Evolutionary conservation across 225 moss, liverwort and hornwort genomes (phyloP), one percentile per base, ranked within the genome.

Genomic region (Polytrichum formosum): DNA sequence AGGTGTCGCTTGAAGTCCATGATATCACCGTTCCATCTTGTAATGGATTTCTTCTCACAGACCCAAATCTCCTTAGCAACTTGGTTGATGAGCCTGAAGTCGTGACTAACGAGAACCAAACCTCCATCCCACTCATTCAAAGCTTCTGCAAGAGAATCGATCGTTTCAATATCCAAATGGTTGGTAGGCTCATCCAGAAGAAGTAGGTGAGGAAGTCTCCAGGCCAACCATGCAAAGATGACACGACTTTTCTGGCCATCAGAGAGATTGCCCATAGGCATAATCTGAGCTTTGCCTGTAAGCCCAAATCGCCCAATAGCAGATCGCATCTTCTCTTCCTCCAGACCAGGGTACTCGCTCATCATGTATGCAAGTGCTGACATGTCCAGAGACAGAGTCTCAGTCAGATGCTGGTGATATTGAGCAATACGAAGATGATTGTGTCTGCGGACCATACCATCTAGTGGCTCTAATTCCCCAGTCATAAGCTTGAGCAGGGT

Each of bases 291-390:
- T 67, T 94, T 94, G 7, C 94, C 94, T 2, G 94, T 94, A 1
- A 94, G 79, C 9, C 94, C 94, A 30, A 94, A 94, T 20, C 79
- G 91, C 18, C 94, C 94, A 54, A 94, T 92, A 0, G 94, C 94
- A n/a, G 94, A 91, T 74, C 94, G 83, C 94, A 94, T 94, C 65
- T 91, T 91, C 80, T 94, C 94, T 74, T 94, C 94, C 74, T 94
- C 94, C 60, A 94, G 69, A 7, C 94, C 94, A 28, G 94, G 94
- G 64, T 91, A 94, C 74, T 91, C 91, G 5, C 4, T 56, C 94
- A 89, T 94, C 94, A 94, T 94, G n/a, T 90, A 94, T 65, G 87
- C 88, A 65, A 94, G 75, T 17, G 94, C 94, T 35, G 94, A 94
- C 28, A 82, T n/a, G 1, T 91, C 91, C 9, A 94, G 78, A 10